Evolutionary conservation across 805 yeast genomes (phyloP), one percentile per base, ranked within the genome.

Genomic region (Zygosaccharomyces rouxii): DNA sequence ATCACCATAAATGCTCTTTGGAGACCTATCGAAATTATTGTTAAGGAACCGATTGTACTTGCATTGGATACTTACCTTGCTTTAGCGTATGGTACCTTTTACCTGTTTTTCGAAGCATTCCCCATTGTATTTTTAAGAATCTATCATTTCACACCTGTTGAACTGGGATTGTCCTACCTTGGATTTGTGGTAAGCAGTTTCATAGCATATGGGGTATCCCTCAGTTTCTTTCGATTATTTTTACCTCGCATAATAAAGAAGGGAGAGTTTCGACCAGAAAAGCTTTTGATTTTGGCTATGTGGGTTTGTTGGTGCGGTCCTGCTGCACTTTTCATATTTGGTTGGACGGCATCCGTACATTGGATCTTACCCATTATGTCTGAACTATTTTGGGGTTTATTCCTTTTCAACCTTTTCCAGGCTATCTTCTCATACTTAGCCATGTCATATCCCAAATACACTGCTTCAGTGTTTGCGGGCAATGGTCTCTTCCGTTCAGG

Each of bases 381-480:
- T 0, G 67, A 72, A 11, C 61, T 63, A 1, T 43, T 78, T 10
- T 75, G 70, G 54, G 66, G 71, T 1, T 51, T 60, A 3, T 72
- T 75, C 18, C 67, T 69, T 1, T 76, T 76, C 56, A 52, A 71
- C 39, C 59, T 76, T 35, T 80, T 80, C 70, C 84, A 80, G 64
- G 66, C 77, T 1, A 63, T 73, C 30, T 72, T 79, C 59, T 71
- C 75, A 52, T 79, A 78, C 52, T 64, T 81, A 50, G 75, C 76
- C 1, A 64, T 68, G 50, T 69, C 78, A 4, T 80, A 76, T 58
- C 75, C 72, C 31, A 64, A 76, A 47, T 75, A 72, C 58, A 53
- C 77, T 51, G 83, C 83, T 1, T 79, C 84, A 0, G 84, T 77
- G 2, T 79, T 76, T 62, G 84, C 84, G 3, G 77, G 80, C 31